Evolutionary conservation across 345 rosid genomes (phyloP).

Genomic region (Sonneratia caseolaris): DNA sequence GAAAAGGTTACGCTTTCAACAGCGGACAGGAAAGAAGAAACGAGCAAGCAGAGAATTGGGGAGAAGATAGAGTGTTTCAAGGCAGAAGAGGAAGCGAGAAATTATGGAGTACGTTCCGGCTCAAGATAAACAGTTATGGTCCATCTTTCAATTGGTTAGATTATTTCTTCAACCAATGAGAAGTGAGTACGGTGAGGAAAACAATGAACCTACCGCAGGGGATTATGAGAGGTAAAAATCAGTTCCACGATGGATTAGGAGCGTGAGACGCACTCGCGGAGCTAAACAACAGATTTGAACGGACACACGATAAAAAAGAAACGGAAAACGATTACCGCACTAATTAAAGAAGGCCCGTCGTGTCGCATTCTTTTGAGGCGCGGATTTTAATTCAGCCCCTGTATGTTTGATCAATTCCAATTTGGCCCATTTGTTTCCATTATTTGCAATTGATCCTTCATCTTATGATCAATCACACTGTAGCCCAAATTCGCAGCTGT

Average conservation of each 20-base stretch:
- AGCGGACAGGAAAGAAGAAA: conserved; percentile 10
- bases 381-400: neutral
- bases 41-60: conserved; percentile 9
- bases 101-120: neutral
- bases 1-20: conserved; percentile 4
- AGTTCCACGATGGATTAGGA: conserved; percentile 8
- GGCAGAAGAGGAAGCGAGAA: neutral
- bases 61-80: conserved; percentile 10
- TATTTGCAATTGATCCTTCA: neutral
- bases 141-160: neutral
- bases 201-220: neutral
- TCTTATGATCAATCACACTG: neutral
- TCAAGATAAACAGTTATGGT: neutral
- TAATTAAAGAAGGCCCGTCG: neutral
- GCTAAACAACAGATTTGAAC: conserved; percentile 1
- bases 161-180: neutral
- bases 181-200: neutral
- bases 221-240: conserved; percentile 2
- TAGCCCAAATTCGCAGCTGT: neutral
- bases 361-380: neutral
- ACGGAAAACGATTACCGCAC: neutral
- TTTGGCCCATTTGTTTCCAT: neutral
- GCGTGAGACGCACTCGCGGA: conserved; percentile 5
- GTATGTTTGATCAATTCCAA: neutral
- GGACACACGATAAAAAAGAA: neutral